These are phyloP conservation scores for Oryza punctata DNA, from an alignment of 176 grass and related monocot genomes.

Conservation along the genomic window DNA sequence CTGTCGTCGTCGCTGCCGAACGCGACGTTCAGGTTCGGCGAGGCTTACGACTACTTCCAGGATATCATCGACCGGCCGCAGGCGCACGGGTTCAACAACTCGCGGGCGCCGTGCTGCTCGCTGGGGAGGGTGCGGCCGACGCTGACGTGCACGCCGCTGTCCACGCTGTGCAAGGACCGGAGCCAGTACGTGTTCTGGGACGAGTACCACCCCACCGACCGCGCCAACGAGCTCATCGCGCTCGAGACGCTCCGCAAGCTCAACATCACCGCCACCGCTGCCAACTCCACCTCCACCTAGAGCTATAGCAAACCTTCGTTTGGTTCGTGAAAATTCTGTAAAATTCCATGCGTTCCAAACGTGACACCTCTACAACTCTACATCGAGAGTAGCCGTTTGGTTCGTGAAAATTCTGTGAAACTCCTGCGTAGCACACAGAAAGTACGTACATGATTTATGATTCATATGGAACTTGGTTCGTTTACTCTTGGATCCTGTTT, in stretches of 20 bases:
- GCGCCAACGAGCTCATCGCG: conserved; percentile 90
- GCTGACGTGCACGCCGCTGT: conserved; percentile 86
- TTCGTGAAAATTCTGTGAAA: too few relatives aligned
- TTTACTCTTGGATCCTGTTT: too few relatives aligned
- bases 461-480: too few relatives aligned
- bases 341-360: too few relatives aligned
- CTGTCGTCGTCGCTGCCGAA: conserved; percentile 60
- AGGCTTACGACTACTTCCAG: conserved; percentile 89
- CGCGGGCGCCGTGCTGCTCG: conserved; percentile 71
- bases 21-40: conserved; percentile 71
- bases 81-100: conserved; percentile 84
- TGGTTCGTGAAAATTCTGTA: too few relatives aligned
- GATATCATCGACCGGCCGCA: conserved; percentile 71
- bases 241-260: conserved; percentile 74
- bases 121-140: conserved; percentile 71
- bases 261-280: conserved; percentile 49
- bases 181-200: conserved; percentile 96
- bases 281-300: conserved; percentile 40
- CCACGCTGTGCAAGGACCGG: conserved; percentile 78
- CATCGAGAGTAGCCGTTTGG: too few relatives aligned
- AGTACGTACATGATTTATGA: too few relatives aligned
- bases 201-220: conserved; percentile 95
- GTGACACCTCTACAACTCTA: too few relatives aligned
- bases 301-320: too few relatives aligned
- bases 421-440: too few relatives aligned